phyloP scores from a whole-genome alignment of 1,284 basidiomycete species.

The Rhizoctonia solani region DNA sequence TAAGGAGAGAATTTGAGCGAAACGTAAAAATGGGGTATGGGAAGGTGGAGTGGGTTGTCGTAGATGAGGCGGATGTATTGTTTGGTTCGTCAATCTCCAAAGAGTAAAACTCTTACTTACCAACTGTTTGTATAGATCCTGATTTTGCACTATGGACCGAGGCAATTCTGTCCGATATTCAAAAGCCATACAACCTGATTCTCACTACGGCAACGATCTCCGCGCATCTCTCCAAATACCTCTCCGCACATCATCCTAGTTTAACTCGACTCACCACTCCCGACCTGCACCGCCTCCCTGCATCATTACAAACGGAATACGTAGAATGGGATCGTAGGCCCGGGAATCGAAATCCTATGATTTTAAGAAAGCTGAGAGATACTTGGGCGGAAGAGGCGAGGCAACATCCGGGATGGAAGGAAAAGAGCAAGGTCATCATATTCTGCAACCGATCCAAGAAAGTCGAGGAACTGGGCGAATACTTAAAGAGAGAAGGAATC shows the following conservation, averaged over 20 bases:
- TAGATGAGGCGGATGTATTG: constrained; percentile 90
- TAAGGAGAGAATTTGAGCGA: constrained; percentile 26
- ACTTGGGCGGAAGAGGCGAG: constrained; percentile 74
- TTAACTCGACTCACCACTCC: constrained; percentile 75
- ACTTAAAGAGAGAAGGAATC: constrained; percentile 64
- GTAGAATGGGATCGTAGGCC: constrained; percentile 64
- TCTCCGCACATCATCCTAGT: constrained; percentile 62
- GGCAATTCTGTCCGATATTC: constrained; percentile 67
- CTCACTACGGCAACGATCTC: constrained; percentile 89
- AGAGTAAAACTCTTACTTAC: not conserved
- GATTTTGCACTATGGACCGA: constrained; percentile 77
- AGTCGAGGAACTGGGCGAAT: constrained; percentile 61
- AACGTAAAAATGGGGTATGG: constrained; percentile 61
- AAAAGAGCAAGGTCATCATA: constrained; percentile 63
- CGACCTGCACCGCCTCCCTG: constrained; percentile 74
- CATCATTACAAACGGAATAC: constrained; percentile 69
- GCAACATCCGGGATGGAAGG: constrained; percentile 32
- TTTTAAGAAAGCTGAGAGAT: constrained; percentile 70
- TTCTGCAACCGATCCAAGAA: constrained; percentile 78
- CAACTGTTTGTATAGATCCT: constrained; percentile 55
- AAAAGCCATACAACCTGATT: constrained; percentile 74
- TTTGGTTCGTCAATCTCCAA: constrained; percentile 60
- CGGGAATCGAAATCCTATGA: constrained; percentile 76
- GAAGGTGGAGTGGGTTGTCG: constrained; percentile 79
- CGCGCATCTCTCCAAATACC: constrained; percentile 67